A percentile compares a stretch with the other conserved stretches of the same genome.
These are phyloP conservation scores for Sisymbrium altissimum DNA, from an alignment of 345 rosid genomes.

Conservation along the genomic window DNA sequence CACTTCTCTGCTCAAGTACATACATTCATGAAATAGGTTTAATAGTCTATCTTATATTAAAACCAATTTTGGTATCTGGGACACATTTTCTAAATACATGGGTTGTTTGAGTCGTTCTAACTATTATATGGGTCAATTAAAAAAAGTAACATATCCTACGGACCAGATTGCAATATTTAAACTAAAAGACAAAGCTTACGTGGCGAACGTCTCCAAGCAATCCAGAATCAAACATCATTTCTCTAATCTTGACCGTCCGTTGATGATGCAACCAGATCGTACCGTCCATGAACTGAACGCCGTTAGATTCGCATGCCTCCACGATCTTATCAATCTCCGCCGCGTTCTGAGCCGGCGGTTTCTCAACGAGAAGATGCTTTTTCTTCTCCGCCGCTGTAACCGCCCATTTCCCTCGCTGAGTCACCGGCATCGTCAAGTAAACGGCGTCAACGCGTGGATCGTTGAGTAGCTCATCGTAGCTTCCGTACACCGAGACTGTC, in stretches of 20 bases:
- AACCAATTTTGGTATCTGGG: neutral
- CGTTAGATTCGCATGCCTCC: conserved; percentile 58
- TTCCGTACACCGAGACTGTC: conserved; percentile 45
- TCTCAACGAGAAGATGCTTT: conserved; percentile 67
- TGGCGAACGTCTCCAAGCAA: conserved; percentile 42
- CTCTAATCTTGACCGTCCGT: conserved; percentile 52
- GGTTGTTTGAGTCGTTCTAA: neutral
- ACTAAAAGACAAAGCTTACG: conserved; percentile 20
- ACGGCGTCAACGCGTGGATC: conserved; percentile 57
- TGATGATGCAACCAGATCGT: conserved; percentile 76
- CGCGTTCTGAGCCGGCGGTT: conserved; percentile 54
- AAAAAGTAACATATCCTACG: conserved; percentile 18
- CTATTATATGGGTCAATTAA: neutral
- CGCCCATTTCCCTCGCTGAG: conserved; percentile 54
- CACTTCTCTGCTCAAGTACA: neutral
- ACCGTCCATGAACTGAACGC: conserved; percentile 79
- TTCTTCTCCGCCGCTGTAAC: conserved; percentile 48
- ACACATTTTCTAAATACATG: no score
- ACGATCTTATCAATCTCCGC: conserved; percentile 52
- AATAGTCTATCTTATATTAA: neutral
- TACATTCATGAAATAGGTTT: neutral
- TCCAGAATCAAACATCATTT: conserved; percentile 44
- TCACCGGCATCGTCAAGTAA: conserved; percentile 60
- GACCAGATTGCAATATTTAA: neutral
- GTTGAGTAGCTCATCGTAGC: conserved; percentile 51